These are phyloP conservation scores for Candida hungchunana DNA, from an alignment of 805 yeast species.

Conservation along the genomic window DNA sequence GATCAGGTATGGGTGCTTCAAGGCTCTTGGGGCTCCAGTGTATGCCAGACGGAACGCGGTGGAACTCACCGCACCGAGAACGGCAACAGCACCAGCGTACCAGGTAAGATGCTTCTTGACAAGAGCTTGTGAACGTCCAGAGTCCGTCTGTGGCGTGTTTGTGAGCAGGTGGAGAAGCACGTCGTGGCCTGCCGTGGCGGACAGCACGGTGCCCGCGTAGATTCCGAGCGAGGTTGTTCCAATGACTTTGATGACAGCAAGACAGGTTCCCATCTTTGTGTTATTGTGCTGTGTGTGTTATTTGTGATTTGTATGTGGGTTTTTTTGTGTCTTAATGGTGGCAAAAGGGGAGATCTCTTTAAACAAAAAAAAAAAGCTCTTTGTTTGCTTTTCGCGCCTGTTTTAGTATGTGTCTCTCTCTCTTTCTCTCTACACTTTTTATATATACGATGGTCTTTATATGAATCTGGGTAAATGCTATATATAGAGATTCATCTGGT, in stretches of 20 bases:
- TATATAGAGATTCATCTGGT: too few relatives aligned
- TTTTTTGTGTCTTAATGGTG: not conserved
- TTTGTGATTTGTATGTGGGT: not conserved
- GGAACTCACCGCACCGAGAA: slow-evolving; percentile 46
- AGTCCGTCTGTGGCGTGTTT: slow-evolving; percentile 29
- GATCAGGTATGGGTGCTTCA: slow-evolving; percentile 69
- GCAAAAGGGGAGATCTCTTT: not conserved
- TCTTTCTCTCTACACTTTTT: too few relatives aligned
- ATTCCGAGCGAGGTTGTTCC: slow-evolving; percentile 70
- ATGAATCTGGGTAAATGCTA: too few relatives aligned
- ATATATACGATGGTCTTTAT: too few relatives aligned
- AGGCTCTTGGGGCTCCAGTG: slow-evolving; percentile 47
- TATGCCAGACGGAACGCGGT: slow-evolving; percentile 53
- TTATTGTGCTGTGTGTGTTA: not conserved
- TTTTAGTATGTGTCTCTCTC: too few relatives aligned
- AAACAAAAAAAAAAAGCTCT: too few relatives aligned
- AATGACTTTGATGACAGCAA: slow-evolving; percentile 53
- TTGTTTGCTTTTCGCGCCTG: too few relatives aligned
- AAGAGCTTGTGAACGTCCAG: slow-evolving; percentile 19
- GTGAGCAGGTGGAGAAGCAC: slow-evolving; percentile 30
- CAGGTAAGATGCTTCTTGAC: slow-evolving; percentile 17
- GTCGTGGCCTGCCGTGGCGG: slow-evolving; percentile 21
- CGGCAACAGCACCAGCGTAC: slow-evolving; percentile 26
- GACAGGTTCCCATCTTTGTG: slow-evolving; percentile 48
- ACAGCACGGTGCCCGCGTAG: slow-evolving; percentile 47